phyloP scores from a whole-genome alignment of 106 monocot genomes.

The Platanthera guangdongensis region DNA sequence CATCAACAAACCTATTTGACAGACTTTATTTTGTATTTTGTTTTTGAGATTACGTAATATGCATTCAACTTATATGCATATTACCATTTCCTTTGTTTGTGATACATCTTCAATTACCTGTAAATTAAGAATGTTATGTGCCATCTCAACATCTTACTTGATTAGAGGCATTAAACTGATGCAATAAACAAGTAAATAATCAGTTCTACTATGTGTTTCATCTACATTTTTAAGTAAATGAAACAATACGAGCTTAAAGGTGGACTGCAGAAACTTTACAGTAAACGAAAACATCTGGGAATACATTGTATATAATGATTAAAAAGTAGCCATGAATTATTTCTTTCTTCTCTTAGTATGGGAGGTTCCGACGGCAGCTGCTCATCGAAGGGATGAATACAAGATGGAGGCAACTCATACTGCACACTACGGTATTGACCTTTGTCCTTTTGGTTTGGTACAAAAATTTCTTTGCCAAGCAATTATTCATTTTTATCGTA shows the following conservation, averaged over 20 bases:
- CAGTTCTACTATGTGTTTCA: neutral
- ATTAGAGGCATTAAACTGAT: neutral
- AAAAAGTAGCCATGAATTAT: neutral
- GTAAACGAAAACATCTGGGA: neutral
- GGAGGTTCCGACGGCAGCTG: slow-evolving; percentile 54
- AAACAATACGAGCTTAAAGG: too few relatives aligned
- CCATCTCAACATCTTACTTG: neutral
- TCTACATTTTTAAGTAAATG: neutral
- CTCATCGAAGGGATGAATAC: slow-evolving; percentile 66
- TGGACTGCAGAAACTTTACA: neutral
- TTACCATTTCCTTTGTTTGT: neutral
- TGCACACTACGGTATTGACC: slow-evolving; percentile 53
- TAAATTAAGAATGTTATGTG: neutral
- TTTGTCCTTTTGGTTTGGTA: neutral
- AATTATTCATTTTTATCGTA: slow-evolving; percentile 4
- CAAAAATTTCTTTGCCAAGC: neutral
- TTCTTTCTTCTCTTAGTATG: slow-evolving; percentile 38
- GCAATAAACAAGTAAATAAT: neutral
- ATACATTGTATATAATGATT: neutral
- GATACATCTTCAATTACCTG: neutral
- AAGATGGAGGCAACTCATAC: slow-evolving; percentile 74
- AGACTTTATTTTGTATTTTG: too few relatives aligned
- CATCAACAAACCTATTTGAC: too few relatives aligned
- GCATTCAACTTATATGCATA: neutral
- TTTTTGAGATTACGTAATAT: too few relatives aligned